These are phyloP conservation scores for Phtheirospermum japonicum DNA, from an alignment of 257 asterid species.

Conservation along the genomic window DNA sequence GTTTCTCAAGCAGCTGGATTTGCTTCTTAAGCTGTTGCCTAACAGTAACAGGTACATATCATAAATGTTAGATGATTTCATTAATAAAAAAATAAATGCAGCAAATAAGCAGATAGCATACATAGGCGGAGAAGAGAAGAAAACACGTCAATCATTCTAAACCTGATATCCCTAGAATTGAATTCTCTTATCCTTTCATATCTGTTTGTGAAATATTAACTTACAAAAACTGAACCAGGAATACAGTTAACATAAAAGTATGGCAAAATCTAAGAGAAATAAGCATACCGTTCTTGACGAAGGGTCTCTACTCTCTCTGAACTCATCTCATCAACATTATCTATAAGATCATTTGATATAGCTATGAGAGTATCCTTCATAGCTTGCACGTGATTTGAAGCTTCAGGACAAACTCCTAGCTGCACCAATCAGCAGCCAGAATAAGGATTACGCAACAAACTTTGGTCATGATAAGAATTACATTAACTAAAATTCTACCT, in stretches of 20 bases:
- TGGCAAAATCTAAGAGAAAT: constrained; percentile 24
- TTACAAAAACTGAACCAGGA: neutral
- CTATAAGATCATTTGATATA: constrained; percentile 85
- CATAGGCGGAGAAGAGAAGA: constrained; percentile 4
- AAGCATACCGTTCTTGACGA: constrained; percentile 76
- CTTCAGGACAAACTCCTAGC: constrained; percentile 89
- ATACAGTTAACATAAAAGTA: constrained; percentile 18
- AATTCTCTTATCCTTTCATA: neutral
- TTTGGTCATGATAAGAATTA: constrained; percentile 23
- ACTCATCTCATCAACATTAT: constrained; percentile 67
- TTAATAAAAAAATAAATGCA: constrained; percentile 17
- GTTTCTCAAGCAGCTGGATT: constrained; percentile 73
- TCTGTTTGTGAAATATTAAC: neutral
- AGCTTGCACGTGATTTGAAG: constrained; percentile 68
- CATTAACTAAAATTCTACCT: constrained; percentile 43
- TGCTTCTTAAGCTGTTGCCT: constrained; percentile 84
- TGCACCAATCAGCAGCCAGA: constrained; percentile 39
- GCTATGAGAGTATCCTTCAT: constrained; percentile 78
- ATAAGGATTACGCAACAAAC: constrained; percentile 28
- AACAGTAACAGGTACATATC: constrained; percentile 31
- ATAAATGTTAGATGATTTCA: constrained; percentile 22
- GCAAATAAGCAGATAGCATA: constrained; percentile 3
- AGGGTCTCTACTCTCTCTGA: constrained; percentile 62
- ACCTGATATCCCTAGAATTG: constrained; percentile 21
- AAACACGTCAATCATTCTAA: constrained; percentile 20